Conservation (phyloP, 2,329 filamentous ascomycete species). For the Arthrobotrys pseudoclavata region DNA sequence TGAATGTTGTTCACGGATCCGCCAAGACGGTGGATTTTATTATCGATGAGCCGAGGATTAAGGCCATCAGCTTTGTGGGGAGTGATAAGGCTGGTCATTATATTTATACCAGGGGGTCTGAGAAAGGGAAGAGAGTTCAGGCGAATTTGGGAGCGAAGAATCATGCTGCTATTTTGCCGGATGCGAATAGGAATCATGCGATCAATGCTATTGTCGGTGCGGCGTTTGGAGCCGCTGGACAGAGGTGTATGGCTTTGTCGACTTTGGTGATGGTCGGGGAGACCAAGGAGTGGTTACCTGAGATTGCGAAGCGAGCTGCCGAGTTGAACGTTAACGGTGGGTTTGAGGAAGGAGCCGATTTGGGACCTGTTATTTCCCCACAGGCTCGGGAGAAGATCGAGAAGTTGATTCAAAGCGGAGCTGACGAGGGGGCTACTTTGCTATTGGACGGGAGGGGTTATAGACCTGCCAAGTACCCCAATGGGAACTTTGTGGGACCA, state of each 20-base stretch:
- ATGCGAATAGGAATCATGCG: conserved; percentile 91
- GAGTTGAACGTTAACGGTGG: conserved; percentile 81
- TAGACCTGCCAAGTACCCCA: conserved; percentile 82
- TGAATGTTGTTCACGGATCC: conserved; percentile 86
- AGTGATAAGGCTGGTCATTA: conserved; percentile 85
- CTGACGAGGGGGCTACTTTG: conserved; percentile 84
- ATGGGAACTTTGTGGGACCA: conserved; percentile 83
- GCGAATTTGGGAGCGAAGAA: conserved; percentile 91
- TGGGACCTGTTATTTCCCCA: conserved; percentile 85
- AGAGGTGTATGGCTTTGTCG: conserved; percentile 88
- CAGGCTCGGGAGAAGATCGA: conserved; percentile 85
- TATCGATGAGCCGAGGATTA: conserved; percentile 85
- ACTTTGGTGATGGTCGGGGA: conserved; percentile 87
- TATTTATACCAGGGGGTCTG: conserved; percentile 82
- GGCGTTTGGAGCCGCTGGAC: conserved; percentile 85
- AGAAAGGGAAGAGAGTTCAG: conserved; percentile 89
- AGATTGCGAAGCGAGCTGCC: conserved; percentile 82
- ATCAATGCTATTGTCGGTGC: conserved; percentile 86
- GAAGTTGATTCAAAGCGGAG: conserved; percentile 79
- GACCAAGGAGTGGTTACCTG: conserved; percentile 84
- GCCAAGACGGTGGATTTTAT: conserved; percentile 88
- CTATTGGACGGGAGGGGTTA: conserved; percentile 83
- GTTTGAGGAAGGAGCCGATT: conserved; percentile 82
- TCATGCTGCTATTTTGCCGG: conserved; percentile 83
- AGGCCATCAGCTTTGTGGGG: conserved; percentile 87